Conservation (phyloP, 352 stramenopile genomes). For the Peronosclerospora sorghi region DNA sequence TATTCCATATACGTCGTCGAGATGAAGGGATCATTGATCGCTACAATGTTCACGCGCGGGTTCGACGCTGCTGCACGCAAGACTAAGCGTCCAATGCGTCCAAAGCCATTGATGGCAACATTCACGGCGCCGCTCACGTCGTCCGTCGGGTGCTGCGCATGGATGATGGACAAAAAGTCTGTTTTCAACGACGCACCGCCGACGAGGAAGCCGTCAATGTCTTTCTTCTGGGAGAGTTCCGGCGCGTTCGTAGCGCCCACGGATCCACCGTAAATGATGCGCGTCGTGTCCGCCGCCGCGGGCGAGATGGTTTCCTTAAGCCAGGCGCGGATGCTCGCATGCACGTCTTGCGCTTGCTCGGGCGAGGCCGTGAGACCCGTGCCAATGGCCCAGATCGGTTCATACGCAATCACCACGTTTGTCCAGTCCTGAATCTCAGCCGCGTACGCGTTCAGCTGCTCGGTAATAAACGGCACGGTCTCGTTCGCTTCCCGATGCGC, state of each 20-base stretch:
- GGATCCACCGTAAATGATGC: constrained; percentile 97
- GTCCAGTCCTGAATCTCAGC: constrained; percentile 87
- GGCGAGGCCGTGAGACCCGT: constrained; percentile 96
- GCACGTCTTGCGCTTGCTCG: constrained; percentile 97
- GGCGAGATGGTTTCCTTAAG: constrained; percentile 86
- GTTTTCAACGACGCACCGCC: constrained; percentile 94
- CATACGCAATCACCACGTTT: constrained; percentile 95
- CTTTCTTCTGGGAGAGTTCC: constrained; percentile 88
- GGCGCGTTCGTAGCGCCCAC: constrained; percentile 88
- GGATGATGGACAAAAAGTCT: constrained; percentile 97
- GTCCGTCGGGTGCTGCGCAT: constrained; percentile 57
- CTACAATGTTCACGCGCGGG: constrained; percentile 84
- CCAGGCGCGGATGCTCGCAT: constrained; percentile 92
- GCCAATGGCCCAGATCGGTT: constrained; percentile 96
- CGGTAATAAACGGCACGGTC: constrained; percentile 90
- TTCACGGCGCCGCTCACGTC: constrained; percentile 73
- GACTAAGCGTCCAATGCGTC: constrained; percentile 96
- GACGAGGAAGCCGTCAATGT: constrained; percentile 99
- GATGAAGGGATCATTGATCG: constrained; percentile 94
- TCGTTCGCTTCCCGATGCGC: constrained; percentile 85
- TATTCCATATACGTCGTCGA: constrained; percentile 95
- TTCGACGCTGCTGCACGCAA: constrained; percentile 86
- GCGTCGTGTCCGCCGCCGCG: constrained; percentile 86
- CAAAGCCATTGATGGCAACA: constrained; percentile 98
- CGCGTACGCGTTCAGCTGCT: constrained; percentile 89